Conservation (phyloP, 148 eudicot genomes). For the Rhododendron kiyosumense region DNA sequence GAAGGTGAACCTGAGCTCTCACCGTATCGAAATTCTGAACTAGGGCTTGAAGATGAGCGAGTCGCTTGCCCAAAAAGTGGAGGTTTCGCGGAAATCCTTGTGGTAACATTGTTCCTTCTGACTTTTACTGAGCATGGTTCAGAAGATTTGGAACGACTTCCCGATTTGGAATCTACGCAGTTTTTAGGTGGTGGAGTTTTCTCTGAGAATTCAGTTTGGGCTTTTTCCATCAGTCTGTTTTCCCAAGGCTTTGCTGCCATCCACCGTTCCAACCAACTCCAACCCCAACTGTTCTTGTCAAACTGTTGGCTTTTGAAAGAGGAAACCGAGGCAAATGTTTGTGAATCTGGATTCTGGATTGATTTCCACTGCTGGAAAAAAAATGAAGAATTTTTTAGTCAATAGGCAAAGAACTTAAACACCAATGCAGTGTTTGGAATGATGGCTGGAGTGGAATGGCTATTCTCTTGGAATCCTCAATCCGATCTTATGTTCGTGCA, state of each 20-base stretch:
- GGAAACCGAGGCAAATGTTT: constrained; percentile 31
- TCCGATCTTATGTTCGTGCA: neutral
- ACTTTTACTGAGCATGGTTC: constrained; percentile 59
- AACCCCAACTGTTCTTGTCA: constrained; percentile 67
- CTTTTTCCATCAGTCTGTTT: constrained; percentile 76
- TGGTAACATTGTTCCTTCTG: constrained; percentile 63
- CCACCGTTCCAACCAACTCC: constrained; percentile 99
- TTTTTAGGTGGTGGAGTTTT: constrained; percentile 51
- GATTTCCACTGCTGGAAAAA: constrained; percentile 57
- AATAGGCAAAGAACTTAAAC: neutral
- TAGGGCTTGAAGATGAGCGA: constrained; percentile 74
- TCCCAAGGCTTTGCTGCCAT: constrained; percentile 99
- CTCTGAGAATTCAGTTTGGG: constrained; percentile 31
- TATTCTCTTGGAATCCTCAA: neutral
- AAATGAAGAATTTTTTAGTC: neutral
- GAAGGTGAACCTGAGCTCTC: constrained; percentile 91
- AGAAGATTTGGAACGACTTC: constrained; percentile 33
- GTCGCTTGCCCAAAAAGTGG: constrained; percentile 43
- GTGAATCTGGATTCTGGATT: constrained; percentile 33
- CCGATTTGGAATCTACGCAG: constrained; percentile 19
- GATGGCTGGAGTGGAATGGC: neutral
- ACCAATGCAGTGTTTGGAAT: neutral
- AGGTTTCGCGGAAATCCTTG: constrained; percentile 72
- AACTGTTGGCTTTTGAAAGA: constrained; percentile 39
- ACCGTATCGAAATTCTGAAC: constrained; percentile 66